Conservation (phyloP, 179 eudicot species). For the Dionaea muscipula region DNA sequence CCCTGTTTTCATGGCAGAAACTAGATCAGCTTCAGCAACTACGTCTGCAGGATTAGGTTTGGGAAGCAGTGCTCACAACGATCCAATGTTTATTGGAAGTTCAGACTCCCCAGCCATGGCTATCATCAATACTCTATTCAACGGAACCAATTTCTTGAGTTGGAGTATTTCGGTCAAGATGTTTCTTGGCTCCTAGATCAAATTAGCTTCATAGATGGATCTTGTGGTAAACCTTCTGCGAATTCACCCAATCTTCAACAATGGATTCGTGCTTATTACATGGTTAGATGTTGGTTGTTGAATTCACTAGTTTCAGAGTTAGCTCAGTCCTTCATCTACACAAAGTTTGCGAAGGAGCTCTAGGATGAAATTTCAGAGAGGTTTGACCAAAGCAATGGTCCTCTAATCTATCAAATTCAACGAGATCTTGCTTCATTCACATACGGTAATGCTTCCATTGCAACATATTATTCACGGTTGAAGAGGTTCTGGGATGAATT, state of each 20-base stretch:
- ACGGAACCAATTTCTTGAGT: not conserved
- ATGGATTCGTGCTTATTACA: not conserved
- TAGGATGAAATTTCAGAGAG: not conserved
- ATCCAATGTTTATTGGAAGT: too few relatives aligned
- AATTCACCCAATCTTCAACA: not conserved
- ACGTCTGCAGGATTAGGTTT: too few relatives aligned
- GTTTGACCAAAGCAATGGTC: constrained; percentile 5
- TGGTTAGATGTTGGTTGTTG: constrained; percentile 3
- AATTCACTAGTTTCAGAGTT: not conserved
- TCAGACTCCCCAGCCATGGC: too few relatives aligned
- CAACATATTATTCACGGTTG: not conserved
- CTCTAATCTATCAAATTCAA: not conserved
- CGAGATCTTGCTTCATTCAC: not conserved
- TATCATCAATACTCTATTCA: too few relatives aligned
- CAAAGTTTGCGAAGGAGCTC: not conserved
- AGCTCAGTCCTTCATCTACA: not conserved
- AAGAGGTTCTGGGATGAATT: constrained; percentile 4
- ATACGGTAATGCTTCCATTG: not conserved
- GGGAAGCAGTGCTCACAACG: too few relatives aligned
- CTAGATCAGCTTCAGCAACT: too few relatives aligned
- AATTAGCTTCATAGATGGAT: not conserved
- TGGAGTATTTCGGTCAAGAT: not conserved
- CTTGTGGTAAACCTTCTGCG: too few relatives aligned
- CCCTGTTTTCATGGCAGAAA: too few relatives aligned
- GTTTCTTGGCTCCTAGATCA: not conserved